Evolutionary conservation across 441 rosid species (phyloP), one percentile per base, ranked within the genome.

Genomic region (Gossypium armourianum): DNA sequence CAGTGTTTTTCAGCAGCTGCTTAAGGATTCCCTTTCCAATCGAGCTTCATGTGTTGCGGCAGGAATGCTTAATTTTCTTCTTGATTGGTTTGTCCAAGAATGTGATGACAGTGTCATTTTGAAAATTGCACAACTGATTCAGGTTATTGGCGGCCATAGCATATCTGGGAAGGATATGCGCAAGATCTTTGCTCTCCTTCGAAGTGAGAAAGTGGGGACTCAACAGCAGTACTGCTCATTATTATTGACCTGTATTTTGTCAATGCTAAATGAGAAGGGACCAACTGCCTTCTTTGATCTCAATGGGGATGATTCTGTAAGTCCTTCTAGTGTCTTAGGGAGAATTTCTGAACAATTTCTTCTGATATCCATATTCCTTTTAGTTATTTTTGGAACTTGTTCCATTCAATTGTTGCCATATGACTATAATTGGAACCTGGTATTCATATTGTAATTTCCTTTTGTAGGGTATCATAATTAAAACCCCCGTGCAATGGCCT

Each of bases 81-180:
- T 96, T 73, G 93, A 88, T 83, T 96, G 99, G 99, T 96, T 92
- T 86, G 86, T 87, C 49, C 77, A 83, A 78, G 99, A 92, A 87
- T 88, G 83, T 65, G 83, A 84, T 79, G 96, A 90, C 76, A 77
- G 72, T 74, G 88, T 87, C 77, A 83, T 92, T 76, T 85, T 91
- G 85, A 88, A 88, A 85, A 90, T 90, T 77, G 88, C 94, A 12
- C 97, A 88, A 77, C 84, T 96, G 79, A 86, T 88, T 83, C 96
- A 88, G 85, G 91, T 92, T 74, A 82, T 91, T 73, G 99, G 99
- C 80, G 99, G 99, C 76, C 96, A 96, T 85, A 92, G 98, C 85
- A 87, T 96, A 78, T 96, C 98, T 73, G 99, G 99, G 76, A 96
- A 91, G 89, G 99, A 96, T 83, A 91, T 96, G 24, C 96, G 99